Conservation (phyloP, 2,329 filamentous ascomycete species). For the Trichoderma harzianum region DNA sequence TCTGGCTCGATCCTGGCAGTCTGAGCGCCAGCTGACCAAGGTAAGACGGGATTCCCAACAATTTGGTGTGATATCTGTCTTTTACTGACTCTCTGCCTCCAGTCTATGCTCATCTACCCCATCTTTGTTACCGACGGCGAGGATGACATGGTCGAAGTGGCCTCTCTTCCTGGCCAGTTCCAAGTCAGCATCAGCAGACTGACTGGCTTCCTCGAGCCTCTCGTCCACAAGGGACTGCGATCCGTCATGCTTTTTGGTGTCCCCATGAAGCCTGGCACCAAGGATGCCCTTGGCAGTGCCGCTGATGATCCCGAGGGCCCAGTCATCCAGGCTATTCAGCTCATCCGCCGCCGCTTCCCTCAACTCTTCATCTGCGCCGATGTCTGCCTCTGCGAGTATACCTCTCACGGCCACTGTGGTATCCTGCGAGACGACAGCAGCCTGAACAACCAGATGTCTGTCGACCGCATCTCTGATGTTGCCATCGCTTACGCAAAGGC, state of each 20-base stretch:
- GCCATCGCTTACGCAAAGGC: conserved; percentile 95
- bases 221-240: conserved; percentile 83
- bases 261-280: conserved; percentile 72
- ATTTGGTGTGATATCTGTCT: neutral
- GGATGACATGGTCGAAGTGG: conserved; percentile 86
- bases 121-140: conserved; percentile 94
- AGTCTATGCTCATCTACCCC: conserved; percentile 99
- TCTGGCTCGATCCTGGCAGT: conserved; percentile 76
- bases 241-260: conserved; percentile 97
- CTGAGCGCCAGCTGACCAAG: conserved; percentile 82
- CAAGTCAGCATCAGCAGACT: conserved; percentile 85
- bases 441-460: conserved; percentile 88
- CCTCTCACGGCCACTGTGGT: conserved; percentile 94
- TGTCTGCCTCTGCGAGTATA: conserved; percentile 98
- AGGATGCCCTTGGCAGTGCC: conserved; percentile 86
- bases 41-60: conserved; percentile 39
- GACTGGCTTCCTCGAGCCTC: conserved; percentile 77
- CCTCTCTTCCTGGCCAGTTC: conserved; percentile 85
- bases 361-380: conserved; percentile 88
- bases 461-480: conserved; percentile 95
- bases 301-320: conserved; percentile 92
- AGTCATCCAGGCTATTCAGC: conserved; percentile 80
- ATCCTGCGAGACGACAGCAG: conserved; percentile 90
- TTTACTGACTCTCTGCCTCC: conserved; percentile 8
- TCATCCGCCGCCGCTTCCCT: conserved; percentile 81